These are phyloP conservation scores for Teratosphaeria pseudoeucalypti DNA, from an alignment of 2,329 filamentous ascomycete genomes.

Conservation along the genomic window DNA sequence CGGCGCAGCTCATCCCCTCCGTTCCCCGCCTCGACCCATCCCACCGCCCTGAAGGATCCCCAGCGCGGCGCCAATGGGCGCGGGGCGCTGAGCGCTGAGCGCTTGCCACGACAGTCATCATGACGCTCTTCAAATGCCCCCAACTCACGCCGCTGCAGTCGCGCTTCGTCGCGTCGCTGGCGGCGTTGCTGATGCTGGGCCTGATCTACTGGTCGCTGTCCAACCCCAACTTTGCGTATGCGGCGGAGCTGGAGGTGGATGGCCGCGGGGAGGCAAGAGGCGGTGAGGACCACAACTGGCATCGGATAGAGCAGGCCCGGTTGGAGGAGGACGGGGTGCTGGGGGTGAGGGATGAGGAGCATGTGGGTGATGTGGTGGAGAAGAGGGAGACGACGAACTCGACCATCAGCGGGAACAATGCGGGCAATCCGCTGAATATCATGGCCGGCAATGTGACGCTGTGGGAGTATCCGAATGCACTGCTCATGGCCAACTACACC, in stretches of 20 bases:
- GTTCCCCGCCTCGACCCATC: not conserved
- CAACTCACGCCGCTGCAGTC: constrained; percentile 60
- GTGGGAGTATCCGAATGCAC: constrained; percentile 53
- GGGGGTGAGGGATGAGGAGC: constrained; percentile 33
- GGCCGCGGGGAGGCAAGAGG: constrained; percentile 25
- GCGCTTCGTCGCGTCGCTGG: constrained; percentile 57
- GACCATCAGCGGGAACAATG: constrained; percentile 49
- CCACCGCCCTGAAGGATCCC: not conserved
- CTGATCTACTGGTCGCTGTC: constrained; percentile 52
- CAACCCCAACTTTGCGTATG: constrained; percentile 51
- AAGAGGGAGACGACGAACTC: constrained; percentile 21
- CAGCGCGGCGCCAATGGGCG: constrained; percentile 2
- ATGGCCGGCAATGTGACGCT: constrained; percentile 50
- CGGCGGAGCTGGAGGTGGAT: constrained; percentile 41
- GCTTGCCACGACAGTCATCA: not conserved
- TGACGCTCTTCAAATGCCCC: constrained; percentile 29
- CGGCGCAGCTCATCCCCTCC: not conserved
- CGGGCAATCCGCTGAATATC: constrained; percentile 49
- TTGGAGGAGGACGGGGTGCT: constrained; percentile 18
- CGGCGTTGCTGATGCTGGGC: constrained; percentile 50
- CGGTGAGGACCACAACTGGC: constrained; percentile 38
- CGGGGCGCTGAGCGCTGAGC: not conserved
- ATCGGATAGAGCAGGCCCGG: constrained; percentile 32
- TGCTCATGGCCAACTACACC: constrained; percentile 38
- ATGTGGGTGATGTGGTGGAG: not conserved